Conservation (phyloP, 352 stramenopile species). For the Pythium volutum region DNA sequence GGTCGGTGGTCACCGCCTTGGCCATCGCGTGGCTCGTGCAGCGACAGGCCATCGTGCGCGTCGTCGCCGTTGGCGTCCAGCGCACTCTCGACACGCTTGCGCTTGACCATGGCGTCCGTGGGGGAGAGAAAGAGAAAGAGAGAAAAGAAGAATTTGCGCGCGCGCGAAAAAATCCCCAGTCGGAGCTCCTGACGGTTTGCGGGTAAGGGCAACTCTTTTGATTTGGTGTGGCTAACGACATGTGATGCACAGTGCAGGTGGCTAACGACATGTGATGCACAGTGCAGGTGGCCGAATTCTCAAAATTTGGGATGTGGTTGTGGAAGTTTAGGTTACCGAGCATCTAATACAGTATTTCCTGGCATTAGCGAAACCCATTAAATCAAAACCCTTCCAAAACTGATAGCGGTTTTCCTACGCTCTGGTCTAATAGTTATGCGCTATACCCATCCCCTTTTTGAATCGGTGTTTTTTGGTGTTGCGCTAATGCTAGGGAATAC, state of each 20-base stretch:
- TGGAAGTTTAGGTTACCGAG: neutral
- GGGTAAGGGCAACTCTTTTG: neutral
- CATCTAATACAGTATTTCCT: no score
- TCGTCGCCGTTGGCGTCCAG: neutral
- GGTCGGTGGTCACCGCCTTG: neutral
- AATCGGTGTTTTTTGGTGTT: no score
- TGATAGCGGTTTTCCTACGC: no score
- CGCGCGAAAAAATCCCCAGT: neutral
- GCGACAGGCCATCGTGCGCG: neutral
- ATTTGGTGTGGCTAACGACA: neutral
- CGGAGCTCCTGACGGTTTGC: no score
- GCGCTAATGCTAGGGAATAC: no score
- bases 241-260: neutral
- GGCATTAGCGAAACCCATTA: no score
- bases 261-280: neutral
- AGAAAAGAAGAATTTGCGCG: no score
- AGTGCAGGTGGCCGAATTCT: no score
- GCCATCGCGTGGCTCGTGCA: neutral
- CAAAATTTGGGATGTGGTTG: neutral
- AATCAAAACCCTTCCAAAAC: no score
- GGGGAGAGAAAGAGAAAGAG: neutral
- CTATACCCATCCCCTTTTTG: no score
- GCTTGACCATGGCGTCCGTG: slow-evolving; percentile 16
- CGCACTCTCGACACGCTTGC: slow-evolving; percentile 17
- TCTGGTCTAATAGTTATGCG: no score